Conservation (phyloP, 257 asterid genomes). For the Misopates orontium region DNA sequence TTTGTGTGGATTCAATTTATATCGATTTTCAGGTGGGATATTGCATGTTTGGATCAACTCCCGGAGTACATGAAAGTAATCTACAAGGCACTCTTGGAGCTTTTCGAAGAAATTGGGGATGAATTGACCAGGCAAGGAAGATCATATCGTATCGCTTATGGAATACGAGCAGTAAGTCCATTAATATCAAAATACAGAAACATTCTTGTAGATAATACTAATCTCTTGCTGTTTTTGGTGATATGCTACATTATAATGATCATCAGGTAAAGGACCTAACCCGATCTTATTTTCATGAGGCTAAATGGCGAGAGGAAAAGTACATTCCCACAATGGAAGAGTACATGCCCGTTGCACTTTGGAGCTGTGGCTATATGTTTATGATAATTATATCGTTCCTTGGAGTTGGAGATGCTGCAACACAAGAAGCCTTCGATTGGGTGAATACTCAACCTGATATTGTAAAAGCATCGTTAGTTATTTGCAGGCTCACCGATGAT, state of each 20-base stretch:
- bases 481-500: conserved; percentile 33
- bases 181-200: too few relatives aligned
- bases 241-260: too few relatives aligned
- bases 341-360: conserved; percentile 33
- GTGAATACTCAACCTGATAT: conserved; percentile 29
- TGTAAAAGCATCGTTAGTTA: conserved; percentile 22
- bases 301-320: conserved; percentile 32
- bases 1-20: background rate
- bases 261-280: conserved; percentile 23
- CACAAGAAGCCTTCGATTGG: conserved; percentile 30
- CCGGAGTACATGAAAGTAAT: conserved; percentile 40
- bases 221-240: too few relatives aligned
- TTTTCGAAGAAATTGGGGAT: conserved; percentile 33
- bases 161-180: conserved; percentile 29
- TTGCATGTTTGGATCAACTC: conserved; percentile 29
- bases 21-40: conserved; percentile 33
- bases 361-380: conserved; percentile 19
- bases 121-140: conserved; percentile 28
- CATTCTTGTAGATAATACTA: too few relatives aligned
- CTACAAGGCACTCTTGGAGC: conserved; percentile 31
- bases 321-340: conserved; percentile 34
- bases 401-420: conserved; percentile 32
- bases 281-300: conserved; percentile 23
- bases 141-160: conserved; percentile 28
- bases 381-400: conserved; percentile 30